A percentile compares a stretch with the other conserved stretches of the same genome.
phyloP scores from a whole-genome alignment of 495 filamentous ascomycete genomes.

The Daldinia decipiens region DNA sequence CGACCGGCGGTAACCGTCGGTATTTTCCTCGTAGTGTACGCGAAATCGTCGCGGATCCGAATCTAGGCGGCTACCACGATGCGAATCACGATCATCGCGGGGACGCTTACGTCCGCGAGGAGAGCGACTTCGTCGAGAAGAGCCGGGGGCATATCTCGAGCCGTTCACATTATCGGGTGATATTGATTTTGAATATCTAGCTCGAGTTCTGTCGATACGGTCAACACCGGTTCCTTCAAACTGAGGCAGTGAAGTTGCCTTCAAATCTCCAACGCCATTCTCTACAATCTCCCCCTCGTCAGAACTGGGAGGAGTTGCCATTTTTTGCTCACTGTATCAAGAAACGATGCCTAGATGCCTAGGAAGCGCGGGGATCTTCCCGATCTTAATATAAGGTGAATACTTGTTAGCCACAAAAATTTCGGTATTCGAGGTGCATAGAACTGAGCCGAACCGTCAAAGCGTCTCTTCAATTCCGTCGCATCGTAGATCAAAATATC shows the following conservation, averaged over 20 bases:
- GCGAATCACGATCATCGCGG: conserved; percentile 70
- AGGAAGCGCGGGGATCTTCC: conserved; percentile 37
- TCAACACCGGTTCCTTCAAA: conserved; percentile 68
- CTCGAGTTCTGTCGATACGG: conserved; percentile 73
- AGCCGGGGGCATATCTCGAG: conserved; percentile 75
- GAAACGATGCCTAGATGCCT: conserved; percentile 45
- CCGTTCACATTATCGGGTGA: conserved; percentile 76
- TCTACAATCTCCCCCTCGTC: conserved; percentile 92
- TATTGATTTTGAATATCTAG: conserved; percentile 75
- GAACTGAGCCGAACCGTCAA: conserved; percentile 62
- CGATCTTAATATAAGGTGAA: conserved; percentile 39
- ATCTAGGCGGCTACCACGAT: conserved; percentile 57
- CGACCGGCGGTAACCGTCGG: conserved; percentile 58
- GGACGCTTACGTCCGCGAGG: conserved; percentile 74
- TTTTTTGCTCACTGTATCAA: conserved; percentile 52
- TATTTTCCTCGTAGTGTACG: conserved; percentile 66
- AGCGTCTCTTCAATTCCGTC: conserved; percentile 48
- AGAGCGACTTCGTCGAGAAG: conserved; percentile 57
- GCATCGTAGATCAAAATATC: conserved; percentile 37
- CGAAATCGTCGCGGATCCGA: conserved; percentile 68
- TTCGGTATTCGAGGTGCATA: conserved; percentile 41
- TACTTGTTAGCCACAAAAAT: conserved; percentile 46
- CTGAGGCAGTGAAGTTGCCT: conserved; percentile 67
- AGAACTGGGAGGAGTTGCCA: conserved; percentile 66
- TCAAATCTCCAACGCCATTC: conserved; percentile 68